Evolutionary conservation across 2,329 filamentous ascomycete species (phyloP).

Genomic region (Aspergillus spinulosporus): DNA sequence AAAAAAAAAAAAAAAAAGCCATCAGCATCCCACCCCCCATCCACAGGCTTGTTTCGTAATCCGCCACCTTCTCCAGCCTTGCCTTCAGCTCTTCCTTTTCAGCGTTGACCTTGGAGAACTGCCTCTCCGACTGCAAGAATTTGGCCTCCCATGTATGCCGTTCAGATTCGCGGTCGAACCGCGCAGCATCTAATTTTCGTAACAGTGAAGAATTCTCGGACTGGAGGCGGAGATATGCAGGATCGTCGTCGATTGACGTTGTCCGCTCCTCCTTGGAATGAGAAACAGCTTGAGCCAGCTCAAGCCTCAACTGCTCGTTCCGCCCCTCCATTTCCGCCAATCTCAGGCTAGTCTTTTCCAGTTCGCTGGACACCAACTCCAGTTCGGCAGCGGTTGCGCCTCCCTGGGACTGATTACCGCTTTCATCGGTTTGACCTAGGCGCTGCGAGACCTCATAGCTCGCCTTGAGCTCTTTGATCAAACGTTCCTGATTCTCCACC

Average conservation of each 20-base stretch:
- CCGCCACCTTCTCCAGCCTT: slow-evolving; percentile 84
- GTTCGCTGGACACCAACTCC: slow-evolving; percentile 86
- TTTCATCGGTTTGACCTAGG: slow-evolving; percentile 69
- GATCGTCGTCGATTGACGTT: slow-evolving; percentile 78
- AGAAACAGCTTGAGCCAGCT: slow-evolving; percentile 85
- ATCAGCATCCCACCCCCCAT: too few species aligned
- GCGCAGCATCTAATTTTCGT: slow-evolving; percentile 78
- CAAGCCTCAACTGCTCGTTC: slow-evolving; percentile 88
- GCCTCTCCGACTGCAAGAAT: slow-evolving; percentile 77
- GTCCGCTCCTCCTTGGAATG: slow-evolving; percentile 62
- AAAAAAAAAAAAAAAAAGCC: too few species aligned
- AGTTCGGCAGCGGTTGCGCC: slow-evolving; percentile 84
- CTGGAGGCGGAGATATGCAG: slow-evolving; percentile 79
- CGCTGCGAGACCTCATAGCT: slow-evolving; percentile 96
- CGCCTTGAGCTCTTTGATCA: slow-evolving; percentile 92
- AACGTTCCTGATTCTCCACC: slow-evolving; percentile 85
- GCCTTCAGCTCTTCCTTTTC: slow-evolving; percentile 77
- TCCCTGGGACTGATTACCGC: slow-evolving; percentile 61
- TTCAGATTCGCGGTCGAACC: slow-evolving; percentile 79
- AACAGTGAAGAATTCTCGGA: slow-evolving; percentile 92
- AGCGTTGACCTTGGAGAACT: slow-evolving; percentile 69
- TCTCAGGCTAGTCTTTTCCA: slow-evolving; percentile 83
- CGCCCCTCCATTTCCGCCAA: slow-evolving; percentile 89
- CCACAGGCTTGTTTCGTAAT: too few species aligned
- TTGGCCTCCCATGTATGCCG: slow-evolving; percentile 74